Percentiles rank a stretch among this genome's conserved stretches.
Evolutionary conservation across 805 yeast genomes (phyloP).

Genomic region (Cyberlindnera misumaiensis): DNA sequence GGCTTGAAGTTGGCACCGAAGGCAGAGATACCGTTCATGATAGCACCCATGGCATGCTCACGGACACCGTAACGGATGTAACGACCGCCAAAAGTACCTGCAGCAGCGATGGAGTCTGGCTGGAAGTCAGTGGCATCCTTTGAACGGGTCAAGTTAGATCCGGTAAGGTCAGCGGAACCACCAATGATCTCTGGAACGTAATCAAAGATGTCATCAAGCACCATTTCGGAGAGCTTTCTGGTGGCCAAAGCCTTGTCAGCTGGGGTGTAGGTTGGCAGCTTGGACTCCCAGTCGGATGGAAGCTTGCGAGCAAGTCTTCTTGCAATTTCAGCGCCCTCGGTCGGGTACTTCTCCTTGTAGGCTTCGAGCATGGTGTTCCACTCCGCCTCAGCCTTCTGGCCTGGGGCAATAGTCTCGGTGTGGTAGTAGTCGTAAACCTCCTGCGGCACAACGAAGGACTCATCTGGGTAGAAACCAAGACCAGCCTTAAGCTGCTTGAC

Average conservation of each 20-base stretch:
- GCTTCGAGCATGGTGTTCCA: constrained; percentile 64
- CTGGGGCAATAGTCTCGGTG: constrained; percentile 46
- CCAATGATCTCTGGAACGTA: constrained; percentile 85
- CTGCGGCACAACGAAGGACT: constrained; percentile 70
- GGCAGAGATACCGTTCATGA: constrained; percentile 94
- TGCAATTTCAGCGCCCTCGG: constrained; percentile 66
- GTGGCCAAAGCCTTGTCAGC: constrained; percentile 82
- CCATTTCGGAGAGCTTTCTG: constrained; percentile 87
- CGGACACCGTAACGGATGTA: constrained; percentile 97
- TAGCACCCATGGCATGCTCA: constrained; percentile 99
- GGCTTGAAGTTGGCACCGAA: constrained; percentile 80
- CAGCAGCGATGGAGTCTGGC: constrained; percentile 65
- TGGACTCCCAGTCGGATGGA: constrained; percentile 75
- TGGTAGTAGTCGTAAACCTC: constrained; percentile 73
- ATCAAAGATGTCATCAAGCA: constrained; percentile 53
- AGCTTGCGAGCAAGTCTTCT: constrained; percentile 75
- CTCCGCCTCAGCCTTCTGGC: constrained; percentile 60
- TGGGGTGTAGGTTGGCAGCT: constrained; percentile 74
- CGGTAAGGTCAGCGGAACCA: constrained; percentile 98
- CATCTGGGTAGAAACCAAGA: constrained; percentile 84
- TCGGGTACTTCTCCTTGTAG: constrained; percentile 68
- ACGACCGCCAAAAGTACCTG: constrained; percentile 87
- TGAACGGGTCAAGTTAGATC: constrained; percentile 92
- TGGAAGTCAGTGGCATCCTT: constrained; percentile 85
- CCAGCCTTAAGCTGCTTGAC: constrained; percentile 75